Evolutionary conservation across 2,329 filamentous ascomycete species (phyloP), one percentile per base, ranked within the genome.

Genomic region (Paecilomyces niveus): DNA sequence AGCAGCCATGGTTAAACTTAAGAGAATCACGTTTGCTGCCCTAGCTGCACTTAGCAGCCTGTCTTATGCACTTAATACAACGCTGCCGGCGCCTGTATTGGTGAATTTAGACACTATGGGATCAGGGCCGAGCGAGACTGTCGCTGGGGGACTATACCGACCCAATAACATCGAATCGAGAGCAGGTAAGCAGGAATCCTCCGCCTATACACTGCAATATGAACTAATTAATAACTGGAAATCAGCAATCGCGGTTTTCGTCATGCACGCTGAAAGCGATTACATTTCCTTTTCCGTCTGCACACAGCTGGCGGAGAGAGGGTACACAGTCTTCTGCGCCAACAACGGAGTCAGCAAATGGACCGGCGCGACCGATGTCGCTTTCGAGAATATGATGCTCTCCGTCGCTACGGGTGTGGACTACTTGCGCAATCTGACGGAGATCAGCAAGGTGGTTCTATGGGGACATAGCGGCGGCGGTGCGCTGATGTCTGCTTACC

Each of bases 381-480:
- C 59, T 29, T 61, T 64, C 51, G 59, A 65, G 33, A 54, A 61
- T 29, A 58, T 62, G 59, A 53, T 65, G 57, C 53, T 56, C 9
- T 35, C 61, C 15, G 61, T 57, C 8, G 51, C 26, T 29, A 32
- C 53, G 9, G 62, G 60, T 24, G 45, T 65, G 26, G 10, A 21
- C 11, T 65, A 60, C 39, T 21, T 64, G 1, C 55, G 57, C 15
- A 64, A 65, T 54, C 59, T 56, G 33, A 60, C 56, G 1, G 75
- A 79, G 21, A 75, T 76, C 39, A 69, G 71, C 21, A 78, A 80
- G 60, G 76, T 76, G 49, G 75, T 81, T 1, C 77, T 80, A 0
- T 69, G 83, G 1, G 80, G 81, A 0, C 82, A 80, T 64, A 79
- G 77, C 1, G 81, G 63, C 15, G 63, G 63, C 7, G 63, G 62